Percentiles rank a stretch among this genome's conserved stretches.
These are phyloP conservation scores for Geotrichum fermentans DNA, from an alignment of 1,139 yeast genomes.

Conservation along the genomic window DNA sequence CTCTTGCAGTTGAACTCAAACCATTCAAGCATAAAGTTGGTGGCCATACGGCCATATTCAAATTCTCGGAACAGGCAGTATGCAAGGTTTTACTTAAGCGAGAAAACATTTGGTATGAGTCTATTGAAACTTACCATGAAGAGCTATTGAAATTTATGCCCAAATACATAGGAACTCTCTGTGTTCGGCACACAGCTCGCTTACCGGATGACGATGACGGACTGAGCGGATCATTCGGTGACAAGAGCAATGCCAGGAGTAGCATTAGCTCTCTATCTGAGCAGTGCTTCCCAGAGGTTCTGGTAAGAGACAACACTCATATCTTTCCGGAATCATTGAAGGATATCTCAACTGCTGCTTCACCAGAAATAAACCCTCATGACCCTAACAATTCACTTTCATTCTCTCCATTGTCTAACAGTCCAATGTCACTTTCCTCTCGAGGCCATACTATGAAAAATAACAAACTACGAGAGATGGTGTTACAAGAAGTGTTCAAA, in stretches of 20 bases:
- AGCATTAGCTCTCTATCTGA: constrained; percentile 6
- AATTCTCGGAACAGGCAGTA: constrained; percentile 88
- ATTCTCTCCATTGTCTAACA: constrained; percentile 12
- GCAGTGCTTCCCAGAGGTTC: constrained; percentile 66
- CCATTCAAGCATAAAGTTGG: constrained; percentile 94
- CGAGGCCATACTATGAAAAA: constrained; percentile 65
- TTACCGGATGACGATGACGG: constrained; percentile 17
- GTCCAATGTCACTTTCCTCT: constrained; percentile 24
- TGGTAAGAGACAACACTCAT: constrained; percentile 81
- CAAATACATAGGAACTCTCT: constrained; percentile 83
- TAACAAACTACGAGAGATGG: constrained; percentile 58
- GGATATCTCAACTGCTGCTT: constrained; percentile 56
- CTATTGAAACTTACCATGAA: constrained; percentile 70
- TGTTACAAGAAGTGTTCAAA: constrained; percentile 59
- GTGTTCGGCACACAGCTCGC: constrained; percentile 68
- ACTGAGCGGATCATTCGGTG: constrained; percentile 1
- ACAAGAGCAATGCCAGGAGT: not conserved
- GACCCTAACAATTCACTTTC: constrained; percentile 11
- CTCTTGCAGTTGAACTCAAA: constrained; percentile 66
- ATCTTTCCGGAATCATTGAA: constrained; percentile 78
- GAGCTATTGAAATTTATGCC: constrained; percentile 85
- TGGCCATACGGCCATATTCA: constrained; percentile 94
- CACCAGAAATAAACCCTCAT: constrained; percentile 16
- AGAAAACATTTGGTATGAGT: constrained; percentile 88
- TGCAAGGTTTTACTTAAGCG: constrained; percentile 88